These are phyloP conservation scores for Didymellaceae sp. DNA, from an alignment of 2,329 filamentous ascomycete genomes.

Conservation along the genomic window DNA sequence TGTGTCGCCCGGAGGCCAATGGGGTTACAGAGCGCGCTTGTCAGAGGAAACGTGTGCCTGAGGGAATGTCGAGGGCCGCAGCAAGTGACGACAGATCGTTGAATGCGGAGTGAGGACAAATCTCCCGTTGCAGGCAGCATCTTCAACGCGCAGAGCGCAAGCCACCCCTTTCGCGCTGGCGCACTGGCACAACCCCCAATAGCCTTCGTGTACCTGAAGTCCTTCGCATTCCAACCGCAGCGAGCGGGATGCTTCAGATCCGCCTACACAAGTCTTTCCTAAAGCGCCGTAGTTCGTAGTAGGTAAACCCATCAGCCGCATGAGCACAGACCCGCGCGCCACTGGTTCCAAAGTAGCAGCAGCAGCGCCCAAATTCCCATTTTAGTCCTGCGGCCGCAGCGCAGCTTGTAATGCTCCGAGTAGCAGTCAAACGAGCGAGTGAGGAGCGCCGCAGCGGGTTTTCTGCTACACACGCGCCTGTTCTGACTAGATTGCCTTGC, in stretches of 20 bases:
- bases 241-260: neutral
- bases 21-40: slow-evolving; percentile 11
- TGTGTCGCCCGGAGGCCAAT: slow-evolving; percentile 39
- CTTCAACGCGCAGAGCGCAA: no score
- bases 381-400: slow-evolving; percentile 11
- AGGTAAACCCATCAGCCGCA: slow-evolving; percentile 15
- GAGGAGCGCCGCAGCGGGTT: slow-evolving; percentile 9
- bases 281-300: slow-evolving; percentile 1
- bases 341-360: no score
- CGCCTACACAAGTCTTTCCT: slow-evolving; percentile 7
- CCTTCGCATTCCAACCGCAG: slow-evolving; percentile 1
- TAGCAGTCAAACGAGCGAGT: neutral
- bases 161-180: no score
- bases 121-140: no score
- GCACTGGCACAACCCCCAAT: no score
- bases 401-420: slow-evolving; percentile 18
- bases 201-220: neutral
- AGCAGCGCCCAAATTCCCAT: slow-evolving; percentile 13
- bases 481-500: slow-evolving; percentile 17
- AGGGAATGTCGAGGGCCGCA: slow-evolving; percentile 10
- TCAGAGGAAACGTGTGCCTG: slow-evolving; percentile 15
- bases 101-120: slow-evolving; percentile 6
- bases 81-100: neutral
- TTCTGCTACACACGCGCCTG: no score
- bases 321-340: slow-evolving; percentile 3